Evolutionary conservation across 495 filamentous ascomycete species (phyloP).

Genomic region (Beverwykella pulmonaria): DNA sequence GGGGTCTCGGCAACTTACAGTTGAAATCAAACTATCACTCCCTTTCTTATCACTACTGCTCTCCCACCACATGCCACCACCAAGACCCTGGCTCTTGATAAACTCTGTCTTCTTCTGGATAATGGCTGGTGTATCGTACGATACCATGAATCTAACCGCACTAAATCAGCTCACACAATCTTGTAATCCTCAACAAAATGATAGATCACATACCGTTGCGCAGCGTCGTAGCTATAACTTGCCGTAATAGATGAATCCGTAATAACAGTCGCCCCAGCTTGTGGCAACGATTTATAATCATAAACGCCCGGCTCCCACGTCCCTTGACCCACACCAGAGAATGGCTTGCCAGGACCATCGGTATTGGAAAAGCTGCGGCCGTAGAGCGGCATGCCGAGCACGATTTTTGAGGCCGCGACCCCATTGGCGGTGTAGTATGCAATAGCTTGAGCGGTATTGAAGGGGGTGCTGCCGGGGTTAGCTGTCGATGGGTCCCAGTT

Average conservation of each 20-base stretch:
- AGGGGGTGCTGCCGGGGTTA: slow-evolving; percentile 65
- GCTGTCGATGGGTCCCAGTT: slow-evolving; percentile 64
- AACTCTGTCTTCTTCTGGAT: slow-evolving; percentile 66
- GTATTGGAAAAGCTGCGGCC: slow-evolving; percentile 78
- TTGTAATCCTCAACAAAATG: too few species aligned
- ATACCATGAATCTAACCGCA: slow-evolving; percentile 58
- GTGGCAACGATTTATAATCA: slow-evolving; percentile 67
- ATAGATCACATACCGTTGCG: slow-evolving; percentile 33
- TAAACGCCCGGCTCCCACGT: slow-evolving; percentile 79
- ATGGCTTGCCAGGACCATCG: slow-evolving; percentile 68
- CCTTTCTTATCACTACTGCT: slow-evolving; percentile 70
- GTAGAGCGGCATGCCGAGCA: slow-evolving; percentile 82
- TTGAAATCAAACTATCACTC: slow-evolving; percentile 34
- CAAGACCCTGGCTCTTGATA: slow-evolving; percentile 64
- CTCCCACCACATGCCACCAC: slow-evolving; percentile 93
- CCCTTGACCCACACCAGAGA: slow-evolving; percentile 64
- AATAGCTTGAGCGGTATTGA: slow-evolving; percentile 69
- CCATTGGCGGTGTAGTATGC: slow-evolving; percentile 67
- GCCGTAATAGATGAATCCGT: slow-evolving; percentile 58
- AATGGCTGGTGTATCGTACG: slow-evolving; percentile 70
- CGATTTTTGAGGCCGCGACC: slow-evolving; percentile 68
- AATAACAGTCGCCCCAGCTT: slow-evolving; percentile 52
- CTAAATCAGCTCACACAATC: too few species aligned
- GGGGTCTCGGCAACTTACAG: slow-evolving; percentile 19
- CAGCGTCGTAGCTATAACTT: slow-evolving; percentile 70